phyloP scores from a whole-genome alignment of 306 rosid species.

The Trifolium dubium region DNA sequence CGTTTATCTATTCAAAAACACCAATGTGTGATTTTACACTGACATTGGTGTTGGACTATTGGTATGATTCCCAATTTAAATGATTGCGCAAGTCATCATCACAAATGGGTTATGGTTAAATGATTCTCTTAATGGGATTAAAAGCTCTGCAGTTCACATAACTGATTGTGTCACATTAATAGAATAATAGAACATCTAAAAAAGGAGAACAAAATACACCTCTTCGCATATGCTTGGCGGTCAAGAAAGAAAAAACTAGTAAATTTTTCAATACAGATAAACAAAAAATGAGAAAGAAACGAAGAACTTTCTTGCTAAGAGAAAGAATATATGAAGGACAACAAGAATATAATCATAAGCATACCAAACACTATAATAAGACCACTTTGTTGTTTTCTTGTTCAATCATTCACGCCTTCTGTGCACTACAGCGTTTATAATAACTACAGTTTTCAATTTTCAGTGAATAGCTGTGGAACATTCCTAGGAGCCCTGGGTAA shows the following conservation, averaged over 20 bases:
- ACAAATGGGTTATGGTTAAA: neutral
- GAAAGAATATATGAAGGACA: neutral
- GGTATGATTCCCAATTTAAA: neutral
- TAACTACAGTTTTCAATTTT: slow-evolving; percentile 18
- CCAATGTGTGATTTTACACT: too few species aligned
- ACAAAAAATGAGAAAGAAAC: neutral
- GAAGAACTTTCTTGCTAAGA: neutral
- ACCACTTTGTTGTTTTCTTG: neutral
- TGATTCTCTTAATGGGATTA: neutral
- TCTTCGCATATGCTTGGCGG: neutral
- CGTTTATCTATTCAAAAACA: too few species aligned
- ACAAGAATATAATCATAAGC: neutral
- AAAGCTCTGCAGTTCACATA: neutral
- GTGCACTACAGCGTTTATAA: neutral
- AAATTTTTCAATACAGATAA: neutral
- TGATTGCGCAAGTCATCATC: neutral
- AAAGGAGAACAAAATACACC: neutral
- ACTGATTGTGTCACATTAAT: neutral
- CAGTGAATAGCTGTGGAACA: slow-evolving; percentile 31
- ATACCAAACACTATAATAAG: slow-evolving; percentile 15
- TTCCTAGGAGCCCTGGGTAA: slow-evolving; percentile 20
- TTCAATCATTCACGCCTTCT: slow-evolving; percentile 3
- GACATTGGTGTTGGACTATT: neutral
- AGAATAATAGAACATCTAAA: neutral
- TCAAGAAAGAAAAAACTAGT: neutral